Evolutionary conservation across 2,329 filamentous ascomycete species (phyloP), one percentile per base, ranked within the genome.

Genomic region (Chalaropsis thielavioides): DNA sequence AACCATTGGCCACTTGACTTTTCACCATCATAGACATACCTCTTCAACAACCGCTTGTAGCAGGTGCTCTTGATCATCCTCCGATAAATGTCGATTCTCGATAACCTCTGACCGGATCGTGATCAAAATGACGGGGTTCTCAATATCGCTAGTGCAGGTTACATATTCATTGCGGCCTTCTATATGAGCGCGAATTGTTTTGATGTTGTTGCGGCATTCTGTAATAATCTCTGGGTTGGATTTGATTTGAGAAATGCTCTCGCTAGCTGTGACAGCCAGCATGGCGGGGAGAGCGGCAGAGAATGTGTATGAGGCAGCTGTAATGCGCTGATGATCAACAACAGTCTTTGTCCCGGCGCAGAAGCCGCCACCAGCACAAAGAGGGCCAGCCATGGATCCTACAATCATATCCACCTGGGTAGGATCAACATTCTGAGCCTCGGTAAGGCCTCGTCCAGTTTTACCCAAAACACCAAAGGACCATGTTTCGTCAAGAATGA

Each of bases 401-500:
- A 97, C 83, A 69, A 99, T 92, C 91, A 99, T 96, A 77, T 99
- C 94, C 61, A 99, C 86, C 72, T 95, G 89, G 10, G 87, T 84
- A 0, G 92, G 86, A 73, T 97, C 94, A 19, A 99, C 92, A 70
- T 97, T 96, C 73, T 97, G 94, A 5, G 92, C 90, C 77, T 99
- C 95, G 0, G 94, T 97, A 46, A 97, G 80, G 67, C 94, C 94
- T 63, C 91, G 87, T 22, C 94, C 95, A 31, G 90, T 96, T 68
- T 91, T 83, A 60, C 94, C 94, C 4, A 99, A 82, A 19, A 97
- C 89, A 67, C 92, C 95, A 73, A 97, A 99, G 0, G 92, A 96
- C 87, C 90, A 95, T 1, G 92, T 96, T 78, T 99, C 94, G 74
- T 99, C 94, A 44, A 99, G 85, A 69, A 97, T 95, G 65, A 99